Evolutionary conservation across 2,329 filamentous ascomycete genomes (phyloP).

Genomic region (Colletotrichum incanum): DNA sequence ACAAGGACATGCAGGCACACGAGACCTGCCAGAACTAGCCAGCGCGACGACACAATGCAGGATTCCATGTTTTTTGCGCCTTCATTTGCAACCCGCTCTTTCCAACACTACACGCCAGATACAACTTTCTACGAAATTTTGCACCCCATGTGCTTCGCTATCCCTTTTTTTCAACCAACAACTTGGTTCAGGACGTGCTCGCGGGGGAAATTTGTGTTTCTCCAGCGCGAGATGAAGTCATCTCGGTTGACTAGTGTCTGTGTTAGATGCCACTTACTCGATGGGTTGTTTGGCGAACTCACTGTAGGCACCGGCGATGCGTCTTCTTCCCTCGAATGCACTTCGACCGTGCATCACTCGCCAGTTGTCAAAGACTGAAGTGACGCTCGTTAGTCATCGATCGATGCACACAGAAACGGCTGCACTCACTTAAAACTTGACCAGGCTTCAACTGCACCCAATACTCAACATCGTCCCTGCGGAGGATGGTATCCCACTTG

Average conservation of each 20-base stretch:
- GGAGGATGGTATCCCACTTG: conserved; percentile 81
- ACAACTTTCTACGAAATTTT: not conserved
- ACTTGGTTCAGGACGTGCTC: conserved; percentile 57
- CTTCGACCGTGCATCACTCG: conserved; percentile 90
- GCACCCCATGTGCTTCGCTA: not conserved
- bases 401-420: not conserved
- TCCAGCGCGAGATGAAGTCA: conserved; percentile 84
- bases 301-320: conserved; percentile 95
- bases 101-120: not conserved
- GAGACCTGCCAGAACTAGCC: conserved; percentile 16
- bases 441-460: conserved; percentile 89
- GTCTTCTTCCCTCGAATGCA: conserved; percentile 85
- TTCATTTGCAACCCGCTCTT: not conserved
- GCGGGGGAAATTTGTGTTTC: conserved; percentile 77
- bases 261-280: conserved; percentile 6
- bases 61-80: not conserved
- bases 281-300: conserved; percentile 57
- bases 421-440: conserved; percentile 77
- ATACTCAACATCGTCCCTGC: conserved; percentile 76
- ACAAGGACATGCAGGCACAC: conserved; percentile 13
- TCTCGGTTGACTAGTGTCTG: conserved; percentile 77
- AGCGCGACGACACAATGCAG: conserved; percentile 1
- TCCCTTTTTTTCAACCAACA: conserved; percentile 26
- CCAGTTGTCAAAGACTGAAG: conserved; percentile 94
- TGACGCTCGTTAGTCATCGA: conserved; percentile 53